These are phyloP conservation scores for Pseudonitzschia pungens DNA, from an alignment of 108 stramenopile genomes.

Conservation along the genomic window DNA sequence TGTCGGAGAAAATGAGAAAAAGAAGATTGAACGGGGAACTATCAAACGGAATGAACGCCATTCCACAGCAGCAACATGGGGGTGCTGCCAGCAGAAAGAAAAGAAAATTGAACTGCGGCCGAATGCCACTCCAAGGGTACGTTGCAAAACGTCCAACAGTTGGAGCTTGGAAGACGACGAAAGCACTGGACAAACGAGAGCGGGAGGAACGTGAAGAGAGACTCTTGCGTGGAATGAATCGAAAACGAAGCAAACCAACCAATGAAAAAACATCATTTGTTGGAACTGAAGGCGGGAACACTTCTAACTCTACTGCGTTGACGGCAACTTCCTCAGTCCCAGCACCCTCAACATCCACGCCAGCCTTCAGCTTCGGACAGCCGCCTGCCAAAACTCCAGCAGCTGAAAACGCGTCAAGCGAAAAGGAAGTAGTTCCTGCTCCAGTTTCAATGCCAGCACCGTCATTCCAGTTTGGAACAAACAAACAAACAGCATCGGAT, in stretches of 20 bases:
- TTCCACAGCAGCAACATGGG: background rate
- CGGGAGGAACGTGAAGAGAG: slow-evolving; percentile 23
- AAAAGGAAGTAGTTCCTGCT: background rate
- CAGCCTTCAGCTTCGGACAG: slow-evolving; percentile 17
- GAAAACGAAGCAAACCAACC: slow-evolving; percentile 16
- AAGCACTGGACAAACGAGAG: slow-evolving; percentile 17
- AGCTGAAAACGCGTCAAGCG: background rate
- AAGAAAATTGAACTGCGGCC: background rate
- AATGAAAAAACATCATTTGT: background rate
- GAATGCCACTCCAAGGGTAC: background rate
- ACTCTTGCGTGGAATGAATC: slow-evolving; percentile 15
- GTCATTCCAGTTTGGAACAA: background rate
- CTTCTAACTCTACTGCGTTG: background rate
- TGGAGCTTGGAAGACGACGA: background rate
- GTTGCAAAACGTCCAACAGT: background rate
- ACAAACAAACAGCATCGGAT: background rate
- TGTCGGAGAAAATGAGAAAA: slow-evolving; percentile 24
- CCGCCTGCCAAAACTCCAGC: background rate
- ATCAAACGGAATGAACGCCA: background rate
- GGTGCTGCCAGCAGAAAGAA: background rate
- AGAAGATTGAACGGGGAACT: slow-evolving; percentile 17
- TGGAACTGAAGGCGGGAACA: background rate
- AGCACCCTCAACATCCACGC: background rate
- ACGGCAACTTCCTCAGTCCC: background rate
- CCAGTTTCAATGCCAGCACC: background rate